Conservation (phyloP, 176 grass and related monocot species). For the Oryza coarctata region DNA sequence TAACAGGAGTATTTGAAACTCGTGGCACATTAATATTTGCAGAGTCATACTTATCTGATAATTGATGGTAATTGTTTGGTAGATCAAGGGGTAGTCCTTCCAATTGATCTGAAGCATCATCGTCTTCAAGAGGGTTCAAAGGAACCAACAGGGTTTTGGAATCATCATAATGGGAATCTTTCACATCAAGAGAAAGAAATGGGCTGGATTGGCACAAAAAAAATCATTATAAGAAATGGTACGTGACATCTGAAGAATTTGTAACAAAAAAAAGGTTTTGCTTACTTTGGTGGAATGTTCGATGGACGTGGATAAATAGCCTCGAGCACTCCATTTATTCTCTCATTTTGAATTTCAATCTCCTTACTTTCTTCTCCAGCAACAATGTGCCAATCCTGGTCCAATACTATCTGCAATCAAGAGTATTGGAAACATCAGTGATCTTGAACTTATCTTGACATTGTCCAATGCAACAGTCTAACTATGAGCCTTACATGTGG, state of each 20-base stretch:
- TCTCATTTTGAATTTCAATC: slow-evolving; percentile 62
- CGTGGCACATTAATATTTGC: neutral
- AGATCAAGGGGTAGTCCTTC: slow-evolving; percentile 34
- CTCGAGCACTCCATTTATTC: slow-evolving; percentile 82
- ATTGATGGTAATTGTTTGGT: slow-evolving; percentile 38
- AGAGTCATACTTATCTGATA: slow-evolving; percentile 31
- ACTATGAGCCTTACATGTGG: slow-evolving; percentile 42
- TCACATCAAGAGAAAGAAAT: slow-evolving; percentile 59
- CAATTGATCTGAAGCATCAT: slow-evolving; percentile 67
- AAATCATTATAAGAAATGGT: slow-evolving; percentile 7
- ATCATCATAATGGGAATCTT: slow-evolving; percentile 58
- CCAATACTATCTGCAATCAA: slow-evolving; percentile 61
- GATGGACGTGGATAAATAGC: slow-evolving; percentile 92
- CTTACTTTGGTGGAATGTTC: slow-evolving; percentile 91
- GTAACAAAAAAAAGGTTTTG: slow-evolving; percentile 26
- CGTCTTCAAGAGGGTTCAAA: slow-evolving; percentile 80
- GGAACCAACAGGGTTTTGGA: slow-evolving; percentile 63
- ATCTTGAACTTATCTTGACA: neutral
- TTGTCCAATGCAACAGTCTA: neutral
- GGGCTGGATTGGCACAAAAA: slow-evolving; percentile 57
- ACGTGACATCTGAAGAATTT: slow-evolving; percentile 17
- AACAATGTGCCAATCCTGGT: slow-evolving; percentile 65
- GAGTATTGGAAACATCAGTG: neutral
- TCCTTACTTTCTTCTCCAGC: slow-evolving; percentile 93
- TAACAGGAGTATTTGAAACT: slow-evolving; percentile 28